Evolutionary conservation across 345 rosid species (phyloP).

Genomic region (Zanthoxylum bungeanum): DNA sequence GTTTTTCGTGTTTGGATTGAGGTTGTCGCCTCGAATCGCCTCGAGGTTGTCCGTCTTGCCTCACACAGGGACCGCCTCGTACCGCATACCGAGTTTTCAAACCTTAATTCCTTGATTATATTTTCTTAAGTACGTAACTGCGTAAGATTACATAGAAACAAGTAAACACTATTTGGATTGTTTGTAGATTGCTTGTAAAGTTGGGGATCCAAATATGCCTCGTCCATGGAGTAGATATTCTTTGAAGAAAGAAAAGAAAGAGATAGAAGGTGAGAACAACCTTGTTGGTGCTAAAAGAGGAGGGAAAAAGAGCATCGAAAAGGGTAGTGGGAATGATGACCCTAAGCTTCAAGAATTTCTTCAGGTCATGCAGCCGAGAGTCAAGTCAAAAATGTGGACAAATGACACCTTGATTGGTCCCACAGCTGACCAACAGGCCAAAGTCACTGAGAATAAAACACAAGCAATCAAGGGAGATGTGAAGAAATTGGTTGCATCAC

Average conservation of each 20-base stretch:
- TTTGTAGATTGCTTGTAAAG: slow-evolving; percentile 60
- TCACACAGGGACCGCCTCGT: too few relatives aligned
- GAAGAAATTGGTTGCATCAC: slow-evolving; percentile 19
- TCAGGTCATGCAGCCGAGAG: slow-evolving; percentile 75
- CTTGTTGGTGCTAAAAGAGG: slow-evolving; percentile 23
- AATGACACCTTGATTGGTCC: slow-evolving; percentile 54
- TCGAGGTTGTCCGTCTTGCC: too few relatives aligned
- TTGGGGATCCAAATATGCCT: slow-evolving; percentile 66
- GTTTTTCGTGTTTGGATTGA: too few relatives aligned
- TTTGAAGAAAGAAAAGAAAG: slow-evolving; percentile 38
- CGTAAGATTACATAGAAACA: neutral
- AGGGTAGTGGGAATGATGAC: slow-evolving; percentile 40
- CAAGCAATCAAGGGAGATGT: slow-evolving; percentile 26
- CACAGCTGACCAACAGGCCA: slow-evolving; percentile 18
- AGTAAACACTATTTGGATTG: neutral
- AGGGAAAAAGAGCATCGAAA: slow-evolving; percentile 29
- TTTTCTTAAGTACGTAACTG: neutral
- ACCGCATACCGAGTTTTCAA: too few relatives aligned
- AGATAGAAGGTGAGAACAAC: slow-evolving; percentile 17
- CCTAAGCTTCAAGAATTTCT: slow-evolving; percentile 65
- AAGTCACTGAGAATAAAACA: slow-evolving; percentile 22
- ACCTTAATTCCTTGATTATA: neutral
- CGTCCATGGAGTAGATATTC: slow-evolving; percentile 90
- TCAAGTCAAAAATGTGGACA: slow-evolving; percentile 72
- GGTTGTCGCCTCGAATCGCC: too few relatives aligned